Conservation (phyloP, 164 flowering plant genomes). For the Piper longum region DNA sequence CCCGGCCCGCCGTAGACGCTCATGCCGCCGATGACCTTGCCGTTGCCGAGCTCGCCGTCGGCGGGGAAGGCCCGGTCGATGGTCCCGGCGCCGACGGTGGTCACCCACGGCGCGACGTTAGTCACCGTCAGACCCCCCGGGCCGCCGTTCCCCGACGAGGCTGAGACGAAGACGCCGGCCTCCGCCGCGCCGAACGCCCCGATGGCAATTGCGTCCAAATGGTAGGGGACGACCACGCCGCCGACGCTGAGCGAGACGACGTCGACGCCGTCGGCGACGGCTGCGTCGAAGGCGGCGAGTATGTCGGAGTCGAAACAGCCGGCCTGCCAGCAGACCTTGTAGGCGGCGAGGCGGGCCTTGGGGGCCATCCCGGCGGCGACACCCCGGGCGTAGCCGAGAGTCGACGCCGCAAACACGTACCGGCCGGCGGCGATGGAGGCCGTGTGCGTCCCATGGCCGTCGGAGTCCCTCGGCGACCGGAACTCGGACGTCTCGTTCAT, state of each 20-base stretch:
- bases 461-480: conserved; percentile 74
- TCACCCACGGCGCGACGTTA: conserved; percentile 90
- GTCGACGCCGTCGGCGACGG: conserved; percentile 80
- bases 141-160: conserved; percentile 91
- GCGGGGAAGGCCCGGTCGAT: conserved; percentile 85
- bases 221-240: conserved; percentile 78
- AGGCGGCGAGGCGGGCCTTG: conserved; percentile 76
- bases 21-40: conserved; percentile 40
- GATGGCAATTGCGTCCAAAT: conserved; percentile 74
- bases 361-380: conserved; percentile 97
- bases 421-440: conserved; percentile 94
- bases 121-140: conserved; percentile 82
- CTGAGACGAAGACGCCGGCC: conserved; percentile 73
- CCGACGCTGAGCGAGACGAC: conserved; percentile 81
- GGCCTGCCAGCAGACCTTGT: conserved; percentile 81
- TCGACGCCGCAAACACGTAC: conserved; percentile 71
- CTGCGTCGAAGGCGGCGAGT: conserved; percentile 75
- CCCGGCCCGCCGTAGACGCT: conserved; percentile 74
- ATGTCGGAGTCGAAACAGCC: conserved; percentile 95
- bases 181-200: conserved; percentile 64
- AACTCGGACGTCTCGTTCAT: conserved; percentile 68
- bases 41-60: conserved; percentile 64
- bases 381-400: conserved; percentile 78
- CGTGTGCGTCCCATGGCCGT: conserved; percentile 97
- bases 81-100: conserved; percentile 86